Conservation (phyloP, 164 flowering plant species). For the Akebia trifoliata region DNA sequence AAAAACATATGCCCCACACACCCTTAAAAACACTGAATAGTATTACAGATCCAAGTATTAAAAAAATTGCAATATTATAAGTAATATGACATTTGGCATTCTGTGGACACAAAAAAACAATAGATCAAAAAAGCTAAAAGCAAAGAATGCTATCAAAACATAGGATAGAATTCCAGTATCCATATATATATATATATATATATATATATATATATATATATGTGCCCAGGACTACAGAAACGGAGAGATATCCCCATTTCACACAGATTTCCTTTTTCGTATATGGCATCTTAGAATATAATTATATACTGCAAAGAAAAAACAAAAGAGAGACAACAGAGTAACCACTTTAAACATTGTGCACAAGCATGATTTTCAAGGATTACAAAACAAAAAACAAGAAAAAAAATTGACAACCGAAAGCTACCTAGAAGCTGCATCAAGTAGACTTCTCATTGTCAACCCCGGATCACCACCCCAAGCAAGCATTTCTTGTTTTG, state of each 20-base stretch:
- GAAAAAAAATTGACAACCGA: neutral
- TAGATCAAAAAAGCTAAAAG: too few relatives aligned
- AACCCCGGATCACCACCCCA: conserved; percentile 77
- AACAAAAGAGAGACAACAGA: neutral
- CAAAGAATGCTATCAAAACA: too few relatives aligned
- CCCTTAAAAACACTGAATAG: too few relatives aligned
- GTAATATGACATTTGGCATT: too few relatives aligned
- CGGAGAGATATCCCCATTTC: neutral
- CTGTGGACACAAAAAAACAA: too few relatives aligned
- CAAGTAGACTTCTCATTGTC: conserved; percentile 82
- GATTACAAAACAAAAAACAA: conserved; percentile 1
- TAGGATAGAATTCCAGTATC: too few relatives aligned
- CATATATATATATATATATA: too few relatives aligned
- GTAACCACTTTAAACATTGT: neutral
- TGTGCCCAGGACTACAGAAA: too few relatives aligned
- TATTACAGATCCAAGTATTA: too few relatives aligned
- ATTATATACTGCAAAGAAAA: neutral
- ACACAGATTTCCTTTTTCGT: neutral
- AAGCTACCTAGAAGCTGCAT: conserved; percentile 82
- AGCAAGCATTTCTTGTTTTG: conserved; percentile 66
- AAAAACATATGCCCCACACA: too few relatives aligned
- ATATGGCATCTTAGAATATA: neutral
- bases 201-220: too few relatives aligned
- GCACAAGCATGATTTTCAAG: neutral
- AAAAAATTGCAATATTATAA: too few relatives aligned